Evolutionary conservation across 2,329 filamentous ascomycete species (phyloP).

Genomic region (Neurospora sp.): DNA sequence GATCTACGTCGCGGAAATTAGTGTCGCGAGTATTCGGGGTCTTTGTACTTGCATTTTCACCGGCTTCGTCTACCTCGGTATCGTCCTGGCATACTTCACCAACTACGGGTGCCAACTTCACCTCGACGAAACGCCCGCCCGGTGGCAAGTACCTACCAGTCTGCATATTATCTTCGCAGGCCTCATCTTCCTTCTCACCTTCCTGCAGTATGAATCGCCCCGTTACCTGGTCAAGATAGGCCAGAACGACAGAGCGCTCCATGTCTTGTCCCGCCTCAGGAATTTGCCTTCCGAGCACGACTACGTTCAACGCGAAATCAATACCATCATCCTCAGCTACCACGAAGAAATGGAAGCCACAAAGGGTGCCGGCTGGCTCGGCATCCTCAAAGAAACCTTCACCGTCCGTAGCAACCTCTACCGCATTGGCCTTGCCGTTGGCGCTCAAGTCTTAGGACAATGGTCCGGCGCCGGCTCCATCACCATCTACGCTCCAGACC

Average conservation of each 20-base stretch:
- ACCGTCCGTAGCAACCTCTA: constrained; percentile 60
- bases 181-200: constrained; percentile 60
- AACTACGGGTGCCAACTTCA: constrained; percentile 51
- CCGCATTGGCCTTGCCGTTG: constrained; percentile 57
- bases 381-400: constrained; percentile 60
- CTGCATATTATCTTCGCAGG: constrained; percentile 70
- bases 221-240: constrained; percentile 60
- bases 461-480: constrained; percentile 67
- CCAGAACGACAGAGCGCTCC: constrained; percentile 47
- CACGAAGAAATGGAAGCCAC: constrained; percentile 65
- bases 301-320: constrained; percentile 53
- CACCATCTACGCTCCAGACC: constrained; percentile 65
- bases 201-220: constrained; percentile 61
- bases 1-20: constrained; percentile 62
- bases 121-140: constrained; percentile 35
- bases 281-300: constrained; percentile 48
- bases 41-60: constrained; percentile 49
- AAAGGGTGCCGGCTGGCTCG: constrained; percentile 52
- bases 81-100: constrained; percentile 71
- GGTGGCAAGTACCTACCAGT: constrained; percentile 57
- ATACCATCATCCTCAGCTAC: constrained; percentile 54
- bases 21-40: too few relatives aligned
- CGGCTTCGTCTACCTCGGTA: constrained; percentile 65
- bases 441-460: constrained; percentile 63
- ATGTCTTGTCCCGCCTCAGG: constrained; percentile 47